Conservation (phyloP, 306 rosid genomes). For the Lathyrus oleraceus region DNA sequence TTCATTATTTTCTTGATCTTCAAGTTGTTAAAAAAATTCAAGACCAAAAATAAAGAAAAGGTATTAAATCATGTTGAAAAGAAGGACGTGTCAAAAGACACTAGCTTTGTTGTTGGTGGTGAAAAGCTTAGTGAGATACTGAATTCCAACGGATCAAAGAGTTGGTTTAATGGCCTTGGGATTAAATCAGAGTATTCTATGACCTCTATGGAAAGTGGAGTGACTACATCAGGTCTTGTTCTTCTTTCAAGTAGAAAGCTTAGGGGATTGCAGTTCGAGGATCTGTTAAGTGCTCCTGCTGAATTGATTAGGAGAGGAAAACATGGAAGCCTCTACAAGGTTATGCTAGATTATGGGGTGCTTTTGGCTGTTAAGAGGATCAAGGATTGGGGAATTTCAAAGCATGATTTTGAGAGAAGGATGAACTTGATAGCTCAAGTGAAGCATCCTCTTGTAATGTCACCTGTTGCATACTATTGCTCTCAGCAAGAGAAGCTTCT, state of each 20-base stretch:
- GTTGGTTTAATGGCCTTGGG: constrained; percentile 19
- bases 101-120: not conserved
- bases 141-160: constrained; percentile 40
- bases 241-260: constrained; percentile 47
- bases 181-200: constrained; percentile 52
- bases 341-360: constrained; percentile 53
- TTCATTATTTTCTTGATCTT: constrained; percentile 36
- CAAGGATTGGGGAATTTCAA: constrained; percentile 61
- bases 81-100: constrained; percentile 32
- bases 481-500: constrained; percentile 74
- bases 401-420: constrained; percentile 50
- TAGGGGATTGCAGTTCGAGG: constrained; percentile 54
- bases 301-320: constrained; percentile 69
- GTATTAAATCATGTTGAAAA: constrained; percentile 20
- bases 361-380: constrained; percentile 74
- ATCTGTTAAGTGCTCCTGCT: constrained; percentile 71
- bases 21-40: constrained; percentile 26
- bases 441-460: constrained; percentile 54
- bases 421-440: constrained; percentile 49
- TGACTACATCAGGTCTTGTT: constrained; percentile 43
- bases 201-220: constrained; percentile 53
- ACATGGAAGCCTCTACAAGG: constrained; percentile 73
- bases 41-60: constrained; percentile 31
- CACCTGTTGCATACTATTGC: constrained; percentile 69
- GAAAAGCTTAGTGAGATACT: constrained; percentile 41